Evolutionary conservation across 225 moss, liverwort and hornwort genomes (phyloP).

Genomic region (Climacium dendroides): DNA sequence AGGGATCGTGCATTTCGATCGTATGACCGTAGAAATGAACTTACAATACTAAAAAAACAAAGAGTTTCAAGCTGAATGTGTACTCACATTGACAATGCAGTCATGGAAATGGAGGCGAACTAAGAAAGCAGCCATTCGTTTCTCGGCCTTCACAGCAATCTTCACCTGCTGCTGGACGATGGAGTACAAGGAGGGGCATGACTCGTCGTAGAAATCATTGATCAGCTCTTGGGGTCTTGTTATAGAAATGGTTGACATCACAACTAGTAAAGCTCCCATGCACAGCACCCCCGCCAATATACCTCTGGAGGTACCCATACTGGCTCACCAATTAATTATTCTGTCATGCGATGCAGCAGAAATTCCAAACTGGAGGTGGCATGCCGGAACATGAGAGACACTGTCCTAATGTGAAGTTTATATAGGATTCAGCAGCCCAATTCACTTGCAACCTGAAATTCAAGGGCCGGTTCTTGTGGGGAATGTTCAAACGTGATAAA

Average conservation of each 20-base stretch:
- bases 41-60: background rate
- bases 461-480: background rate
- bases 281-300: background rate
- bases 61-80: background rate
- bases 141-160: conserved; percentile 1
- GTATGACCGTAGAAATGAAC: background rate
- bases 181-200: background rate
- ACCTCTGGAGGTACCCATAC: background rate
- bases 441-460: background rate
- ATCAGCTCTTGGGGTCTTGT: background rate
- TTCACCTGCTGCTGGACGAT: conserved; percentile 3
- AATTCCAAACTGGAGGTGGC: background rate
- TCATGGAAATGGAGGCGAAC: conserved; percentile 29
- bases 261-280: background rate
- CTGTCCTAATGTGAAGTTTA: background rate
- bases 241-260: background rate
- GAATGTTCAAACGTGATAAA: background rate
- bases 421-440: background rate
- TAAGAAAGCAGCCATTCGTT: conserved; percentile 16
- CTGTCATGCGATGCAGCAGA: background rate
- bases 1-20: background rate
- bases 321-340: background rate
- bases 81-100: conserved; percentile 22
- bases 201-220: background rate
- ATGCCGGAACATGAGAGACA: background rate